phyloP scores from a whole-genome alignment of 2,329 filamentous ascomycete species.

The Xylariales sp. region DNA sequence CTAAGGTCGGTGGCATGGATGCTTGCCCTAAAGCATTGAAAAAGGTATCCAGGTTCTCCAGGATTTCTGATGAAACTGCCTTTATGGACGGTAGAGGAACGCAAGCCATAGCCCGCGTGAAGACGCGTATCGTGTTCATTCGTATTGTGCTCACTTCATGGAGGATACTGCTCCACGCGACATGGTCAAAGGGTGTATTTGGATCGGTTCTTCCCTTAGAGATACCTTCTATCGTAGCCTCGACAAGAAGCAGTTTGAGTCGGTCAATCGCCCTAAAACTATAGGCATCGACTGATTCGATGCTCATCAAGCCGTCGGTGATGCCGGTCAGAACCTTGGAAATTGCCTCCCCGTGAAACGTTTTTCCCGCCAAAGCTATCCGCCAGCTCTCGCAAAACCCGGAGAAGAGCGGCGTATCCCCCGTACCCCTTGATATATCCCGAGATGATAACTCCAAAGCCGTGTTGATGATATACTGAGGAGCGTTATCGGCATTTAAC shows the following conservation, averaged over 20 bases:
- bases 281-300: background rate
- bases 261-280: background rate
- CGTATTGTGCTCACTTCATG: conserved; percentile 39
- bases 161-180: conserved; percentile 42
- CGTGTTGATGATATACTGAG: conserved; percentile 33
- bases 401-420: conserved; percentile 30
- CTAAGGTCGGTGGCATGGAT: conserved; percentile 7
- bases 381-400: conserved; percentile 45
- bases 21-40: conserved; percentile 33
- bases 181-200: conserved; percentile 31
- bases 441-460: conserved; percentile 34
- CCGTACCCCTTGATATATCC: conserved; percentile 27
- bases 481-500: conserved; percentile 33
- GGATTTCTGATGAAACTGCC: conserved; percentile 37
- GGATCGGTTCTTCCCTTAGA: background rate
- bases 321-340: conserved; percentile 39
- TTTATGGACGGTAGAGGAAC: conserved; percentile 39
- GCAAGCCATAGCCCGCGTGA: conserved; percentile 40
- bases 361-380: conserved; percentile 29
- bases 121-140: conserved; percentile 45
- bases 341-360: conserved; percentile 38
- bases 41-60: conserved; percentile 41
- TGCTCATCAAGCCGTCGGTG: conserved; percentile 33
- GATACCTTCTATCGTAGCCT: conserved; percentile 44
- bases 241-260: conserved; percentile 24